Percentiles rank a stretch among this genome's conserved stretches.
These are phyloP conservation scores for Pythium utonaiense DNA, from an alignment of 352 stramenopile genomes.

Conservation along the genomic window DNA sequence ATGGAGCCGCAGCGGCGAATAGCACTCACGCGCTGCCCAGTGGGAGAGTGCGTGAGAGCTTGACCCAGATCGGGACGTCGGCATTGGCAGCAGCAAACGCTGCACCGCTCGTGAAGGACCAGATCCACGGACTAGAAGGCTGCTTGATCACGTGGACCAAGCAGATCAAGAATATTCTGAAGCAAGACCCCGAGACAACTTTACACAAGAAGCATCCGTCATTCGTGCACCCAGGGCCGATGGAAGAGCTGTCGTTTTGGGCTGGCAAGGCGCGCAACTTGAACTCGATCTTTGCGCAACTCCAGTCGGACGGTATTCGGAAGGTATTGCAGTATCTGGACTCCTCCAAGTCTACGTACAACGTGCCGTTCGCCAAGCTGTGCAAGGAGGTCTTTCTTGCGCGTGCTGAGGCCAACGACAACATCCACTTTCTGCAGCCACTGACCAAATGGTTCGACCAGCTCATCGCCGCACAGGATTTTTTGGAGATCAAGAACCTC, in stretches of 20 bases:
- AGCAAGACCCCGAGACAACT: conserved; percentile 80
- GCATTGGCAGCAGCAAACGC: neutral
- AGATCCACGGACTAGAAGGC: conserved; percentile 84
- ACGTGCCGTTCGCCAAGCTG: conserved; percentile 89
- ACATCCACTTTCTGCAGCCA: conserved; percentile 80
- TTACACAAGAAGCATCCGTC: conserved; percentile 52
- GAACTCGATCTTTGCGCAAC: conserved; percentile 89
- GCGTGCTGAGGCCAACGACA: conserved; percentile 84
- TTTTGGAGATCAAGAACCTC: conserved; percentile 56
- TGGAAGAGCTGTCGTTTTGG: conserved; percentile 91
- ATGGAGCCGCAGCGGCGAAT: neutral
- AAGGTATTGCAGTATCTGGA: conserved; percentile 89
- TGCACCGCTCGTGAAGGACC: conserved; percentile 56
- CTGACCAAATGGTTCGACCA: conserved; percentile 62
- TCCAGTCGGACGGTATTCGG: conserved; percentile 84
- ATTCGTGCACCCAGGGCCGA: conserved; percentile 62
- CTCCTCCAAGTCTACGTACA: conserved; percentile 88
- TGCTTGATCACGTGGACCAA: conserved; percentile 93
- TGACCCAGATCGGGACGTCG: neutral
- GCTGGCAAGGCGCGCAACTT: conserved; percentile 77
- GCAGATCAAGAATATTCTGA: conserved; percentile 93
- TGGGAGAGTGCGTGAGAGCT: conserved; percentile 3
- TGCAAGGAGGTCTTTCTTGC: conserved; percentile 91
- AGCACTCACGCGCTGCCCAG: neutral
- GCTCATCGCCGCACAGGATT: conserved; percentile 31